phyloP scores from a whole-genome alignment of 805 yeast species.

The Teunomyces atbi region DNA sequence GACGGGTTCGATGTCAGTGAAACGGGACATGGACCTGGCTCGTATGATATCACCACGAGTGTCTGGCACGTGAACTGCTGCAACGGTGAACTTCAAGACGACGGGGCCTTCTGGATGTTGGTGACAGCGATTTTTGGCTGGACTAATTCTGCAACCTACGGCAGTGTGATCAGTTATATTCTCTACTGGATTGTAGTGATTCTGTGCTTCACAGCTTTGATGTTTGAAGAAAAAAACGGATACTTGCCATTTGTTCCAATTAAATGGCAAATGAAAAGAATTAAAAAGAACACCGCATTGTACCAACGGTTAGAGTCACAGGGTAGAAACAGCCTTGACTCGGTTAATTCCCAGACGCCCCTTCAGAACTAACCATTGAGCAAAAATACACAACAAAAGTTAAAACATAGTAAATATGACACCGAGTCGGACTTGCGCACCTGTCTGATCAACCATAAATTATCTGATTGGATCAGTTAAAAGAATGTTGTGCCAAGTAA shows the following conservation, averaged over 20 bases:
- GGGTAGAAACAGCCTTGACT: slow-evolving; percentile 20
- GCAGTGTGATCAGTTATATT: slow-evolving; percentile 73
- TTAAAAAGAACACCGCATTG: slow-evolving; percentile 36
- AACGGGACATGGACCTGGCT: slow-evolving; percentile 90
- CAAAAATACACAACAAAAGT: background rate
- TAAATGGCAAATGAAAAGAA: slow-evolving; percentile 54
- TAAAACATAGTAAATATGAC: background rate
- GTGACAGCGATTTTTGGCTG: slow-evolving; percentile 87
- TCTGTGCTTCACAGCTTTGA: slow-evolving; percentile 38
- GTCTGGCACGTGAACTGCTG: slow-evolving; percentile 97
- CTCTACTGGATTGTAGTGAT: slow-evolving; percentile 65
- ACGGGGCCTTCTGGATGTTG: slow-evolving; percentile 92
- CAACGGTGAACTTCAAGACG: slow-evolving; percentile 61
- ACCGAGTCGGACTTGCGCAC: background rate
- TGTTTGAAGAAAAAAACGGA: slow-evolving; percentile 46
- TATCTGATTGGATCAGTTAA: slow-evolving; percentile 3
- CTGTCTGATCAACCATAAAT: background rate
- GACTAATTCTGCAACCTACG: slow-evolving; percentile 92
- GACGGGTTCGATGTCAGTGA: slow-evolving; percentile 84
- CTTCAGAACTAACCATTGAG: slow-evolving; percentile 5
- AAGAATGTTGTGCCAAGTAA: background rate
- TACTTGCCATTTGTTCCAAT: slow-evolving; percentile 48
- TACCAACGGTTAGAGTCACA: background rate
- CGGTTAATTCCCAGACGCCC: slow-evolving; percentile 28
- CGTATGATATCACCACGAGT: slow-evolving; percentile 73